phyloP scores from a whole-genome alignment of 768 basidiomycete species.

The Amyloporia xantha region DNA sequence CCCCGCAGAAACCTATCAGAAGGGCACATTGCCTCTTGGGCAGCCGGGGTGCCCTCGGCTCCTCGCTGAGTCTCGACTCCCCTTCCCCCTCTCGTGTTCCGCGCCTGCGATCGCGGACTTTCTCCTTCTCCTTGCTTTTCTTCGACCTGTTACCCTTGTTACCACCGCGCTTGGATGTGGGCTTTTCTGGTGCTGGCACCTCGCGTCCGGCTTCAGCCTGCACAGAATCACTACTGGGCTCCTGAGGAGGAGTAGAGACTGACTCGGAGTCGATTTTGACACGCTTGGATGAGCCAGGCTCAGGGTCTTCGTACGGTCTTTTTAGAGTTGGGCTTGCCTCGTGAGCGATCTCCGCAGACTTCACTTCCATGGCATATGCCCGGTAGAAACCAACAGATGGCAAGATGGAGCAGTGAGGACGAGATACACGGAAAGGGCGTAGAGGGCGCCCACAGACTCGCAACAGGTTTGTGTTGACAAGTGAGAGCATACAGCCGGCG shows the following conservation, averaged over 20 bases:
- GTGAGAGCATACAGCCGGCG: no score
- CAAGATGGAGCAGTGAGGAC: no score
- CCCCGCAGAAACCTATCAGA: conserved; percentile 86
- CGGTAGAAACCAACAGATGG: no score
- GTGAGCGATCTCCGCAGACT: no score
- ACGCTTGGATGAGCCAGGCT: conserved; percentile 5
- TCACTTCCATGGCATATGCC: conserved; percentile 7
- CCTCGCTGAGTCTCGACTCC: conserved; percentile 8
- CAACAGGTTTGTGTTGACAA: no score
- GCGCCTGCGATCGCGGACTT: conserved; percentile 14
- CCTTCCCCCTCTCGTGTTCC: conserved; percentile 16
- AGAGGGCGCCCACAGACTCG: no score
- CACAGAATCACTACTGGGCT: background rate
- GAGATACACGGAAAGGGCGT: no score
- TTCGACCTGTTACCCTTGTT: background rate
- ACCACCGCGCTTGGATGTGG: background rate
- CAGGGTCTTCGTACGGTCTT: conserved; percentile 5
- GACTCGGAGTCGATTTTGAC: conserved; percentile 3
- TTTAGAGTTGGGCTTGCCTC: no score
- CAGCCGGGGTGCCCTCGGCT: conserved; percentile 45
- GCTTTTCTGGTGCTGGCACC: background rate
- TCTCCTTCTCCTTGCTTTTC: conserved; percentile 11
- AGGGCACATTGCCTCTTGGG: conserved; percentile 85
- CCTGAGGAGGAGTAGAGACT: background rate
- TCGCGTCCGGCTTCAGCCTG: background rate